Evolutionary conservation across 176 grass and related monocot genomes (phyloP).

Genomic region (Zea mays): DNA sequence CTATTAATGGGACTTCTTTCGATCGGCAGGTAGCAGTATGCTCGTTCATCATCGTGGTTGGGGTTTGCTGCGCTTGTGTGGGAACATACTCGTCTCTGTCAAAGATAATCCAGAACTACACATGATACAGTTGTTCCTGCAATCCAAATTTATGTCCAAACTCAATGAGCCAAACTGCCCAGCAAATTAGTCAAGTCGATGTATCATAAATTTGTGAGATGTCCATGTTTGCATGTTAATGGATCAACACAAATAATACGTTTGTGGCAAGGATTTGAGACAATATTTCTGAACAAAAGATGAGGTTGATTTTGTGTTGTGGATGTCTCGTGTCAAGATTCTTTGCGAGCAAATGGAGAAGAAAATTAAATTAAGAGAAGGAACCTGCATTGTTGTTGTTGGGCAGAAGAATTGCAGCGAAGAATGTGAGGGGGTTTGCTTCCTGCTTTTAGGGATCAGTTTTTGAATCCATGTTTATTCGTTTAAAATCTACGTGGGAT

Average conservation of each 20-base stretch:
- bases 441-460: too few relatives aligned
- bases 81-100: slow-evolving; percentile 62
- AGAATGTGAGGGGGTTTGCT: too few relatives aligned
- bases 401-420: too few relatives aligned
- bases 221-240: not conserved
- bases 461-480: too few relatives aligned
- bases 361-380: too few relatives aligned
- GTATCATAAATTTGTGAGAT: slow-evolving; percentile 6
- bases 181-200: slow-evolving; percentile 1
- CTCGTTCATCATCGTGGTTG: slow-evolving; percentile 51
- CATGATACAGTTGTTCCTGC: not conserved
- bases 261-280: not conserved
- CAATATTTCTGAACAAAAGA: not conserved
- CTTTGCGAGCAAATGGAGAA: too few relatives aligned
- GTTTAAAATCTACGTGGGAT: too few relatives aligned
- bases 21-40: slow-evolving; percentile 44
- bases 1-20: not conserved
- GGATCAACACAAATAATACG: not conserved
- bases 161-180: not conserved
- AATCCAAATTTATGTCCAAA: not conserved
- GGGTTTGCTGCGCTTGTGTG: slow-evolving; percentile 45
- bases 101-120: slow-evolving; percentile 54
- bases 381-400: too few relatives aligned
- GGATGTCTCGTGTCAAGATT: too few relatives aligned
- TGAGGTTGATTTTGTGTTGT: not conserved